Evolutionary conservation across 2,329 filamentous ascomycete genomes (phyloP).

Genomic region (Stachybotrys chlorohalonatus): DNA sequence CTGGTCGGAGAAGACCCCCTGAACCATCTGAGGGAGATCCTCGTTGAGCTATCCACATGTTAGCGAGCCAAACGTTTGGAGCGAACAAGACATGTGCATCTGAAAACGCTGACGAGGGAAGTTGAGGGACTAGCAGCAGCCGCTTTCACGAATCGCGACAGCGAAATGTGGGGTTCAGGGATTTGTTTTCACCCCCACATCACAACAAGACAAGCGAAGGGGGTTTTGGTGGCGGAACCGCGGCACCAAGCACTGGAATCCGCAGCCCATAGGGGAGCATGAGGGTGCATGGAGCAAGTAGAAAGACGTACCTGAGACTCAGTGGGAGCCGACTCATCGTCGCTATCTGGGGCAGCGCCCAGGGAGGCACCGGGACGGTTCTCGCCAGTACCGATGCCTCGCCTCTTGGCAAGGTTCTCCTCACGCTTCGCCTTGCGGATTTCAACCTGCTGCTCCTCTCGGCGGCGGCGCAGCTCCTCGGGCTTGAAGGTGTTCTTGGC

Average conservation of each 20-base stretch:
- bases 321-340: constrained; percentile 90
- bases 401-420: constrained; percentile 96
- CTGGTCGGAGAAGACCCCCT: constrained; percentile 96
- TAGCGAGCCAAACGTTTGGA: constrained; percentile 1
- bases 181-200: constrained; percentile 23
- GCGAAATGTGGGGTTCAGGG: constrained; percentile 22
- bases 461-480: constrained; percentile 94
- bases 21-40: constrained; percentile 96
- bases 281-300: constrained; percentile 4
- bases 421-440: constrained; percentile 98
- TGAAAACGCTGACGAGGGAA: neutral
- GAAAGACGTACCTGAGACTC: constrained; percentile 73
- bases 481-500: constrained; percentile 99
- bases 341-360: constrained; percentile 86
- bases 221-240: neutral
- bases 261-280: neutral
- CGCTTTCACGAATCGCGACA: neutral
- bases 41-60: constrained; percentile 66
- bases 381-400: constrained; percentile 81
- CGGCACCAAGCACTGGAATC: neutral
- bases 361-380: constrained; percentile 72
- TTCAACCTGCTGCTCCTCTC: constrained; percentile 98
- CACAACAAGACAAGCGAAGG: constrained; percentile 6
- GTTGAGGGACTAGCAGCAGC: neutral
- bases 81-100: neutral